These are phyloP conservation scores for Aspergillus floridensis DNA, from an alignment of 2,329 filamentous ascomycete species.

Conservation along the genomic window DNA sequence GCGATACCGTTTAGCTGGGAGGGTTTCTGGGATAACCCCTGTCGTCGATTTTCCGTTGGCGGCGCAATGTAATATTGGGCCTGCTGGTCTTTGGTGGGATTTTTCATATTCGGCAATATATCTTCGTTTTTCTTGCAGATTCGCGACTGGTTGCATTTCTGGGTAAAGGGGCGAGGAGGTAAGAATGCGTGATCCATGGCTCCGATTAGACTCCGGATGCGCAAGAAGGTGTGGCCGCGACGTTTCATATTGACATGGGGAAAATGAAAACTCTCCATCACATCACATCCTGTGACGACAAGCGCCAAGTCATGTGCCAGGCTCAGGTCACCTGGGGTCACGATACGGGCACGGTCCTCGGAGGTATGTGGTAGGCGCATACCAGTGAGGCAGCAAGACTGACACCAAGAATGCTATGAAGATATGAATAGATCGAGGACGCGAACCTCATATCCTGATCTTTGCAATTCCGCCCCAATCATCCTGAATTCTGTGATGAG, in stretches of 20 bases:
- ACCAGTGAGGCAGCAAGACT: neutral
- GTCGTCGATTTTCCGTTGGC: slow-evolving; percentile 5
- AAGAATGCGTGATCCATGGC: neutral
- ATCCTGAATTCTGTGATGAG: neutral
- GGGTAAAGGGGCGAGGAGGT: neutral
- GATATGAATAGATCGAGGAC: neutral
- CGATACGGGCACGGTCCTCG: slow-evolving; percentile 10
- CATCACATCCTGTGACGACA: slow-evolving; percentile 9
- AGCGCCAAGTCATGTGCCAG: slow-evolving; percentile 11
- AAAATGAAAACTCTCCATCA: neutral
- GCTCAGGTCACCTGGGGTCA: neutral
- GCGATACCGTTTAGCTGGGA: neutral
- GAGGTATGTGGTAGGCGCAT: neutral
- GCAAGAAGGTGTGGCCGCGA: neutral
- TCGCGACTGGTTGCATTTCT: neutral
- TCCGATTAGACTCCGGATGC: slow-evolving; percentile 1
- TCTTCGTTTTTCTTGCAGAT: neutral
- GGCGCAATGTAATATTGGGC: neutral
- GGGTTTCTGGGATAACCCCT: slow-evolving; percentile 9
- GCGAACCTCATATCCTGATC: neutral
- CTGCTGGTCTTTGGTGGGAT: neutral
- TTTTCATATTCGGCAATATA: slow-evolving; percentile 11
- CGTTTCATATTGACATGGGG: neutral
- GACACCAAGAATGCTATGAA: neutral
- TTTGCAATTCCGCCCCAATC: neutral